phyloP scores from a whole-genome alignment of 164 flowering plant genomes.

The Platanus orientalis region DNA sequence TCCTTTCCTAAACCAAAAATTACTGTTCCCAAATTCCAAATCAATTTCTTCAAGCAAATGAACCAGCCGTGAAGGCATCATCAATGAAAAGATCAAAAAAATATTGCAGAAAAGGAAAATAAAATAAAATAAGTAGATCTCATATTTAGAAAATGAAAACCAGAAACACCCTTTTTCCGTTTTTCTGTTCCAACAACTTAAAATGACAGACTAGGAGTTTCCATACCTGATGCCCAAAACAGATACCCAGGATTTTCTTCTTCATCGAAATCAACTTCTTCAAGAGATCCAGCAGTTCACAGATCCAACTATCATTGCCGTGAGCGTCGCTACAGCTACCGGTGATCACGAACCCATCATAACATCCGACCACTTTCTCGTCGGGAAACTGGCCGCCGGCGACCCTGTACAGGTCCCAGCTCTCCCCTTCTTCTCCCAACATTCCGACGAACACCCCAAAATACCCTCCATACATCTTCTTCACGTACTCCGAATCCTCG shows the following conservation, averaged over 20 bases:
- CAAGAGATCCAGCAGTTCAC: conserved; percentile 39
- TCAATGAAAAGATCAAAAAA: too few species aligned
- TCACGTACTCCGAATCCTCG: conserved; percentile 78
- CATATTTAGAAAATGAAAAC: too few species aligned
- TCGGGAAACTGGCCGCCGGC: conserved; percentile 59
- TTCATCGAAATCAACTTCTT: conserved; percentile 46
- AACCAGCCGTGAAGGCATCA: too few species aligned
- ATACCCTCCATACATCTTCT: conserved; percentile 76
- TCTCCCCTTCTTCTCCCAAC: conserved; percentile 76
- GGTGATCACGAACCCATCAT: conserved; percentile 79
- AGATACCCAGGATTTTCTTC: conserved; percentile 59
- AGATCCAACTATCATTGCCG: conserved; percentile 71
- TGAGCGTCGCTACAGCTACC: conserved; percentile 88
- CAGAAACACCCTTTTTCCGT: too few species aligned
- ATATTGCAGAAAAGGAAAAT: too few species aligned
- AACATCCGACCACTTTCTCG: conserved; percentile 44
- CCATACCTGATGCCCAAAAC: conserved; percentile 74
- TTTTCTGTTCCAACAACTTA: too few species aligned
- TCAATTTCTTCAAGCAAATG: too few species aligned
- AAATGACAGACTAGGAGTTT: too few species aligned
- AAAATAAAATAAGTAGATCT: too few species aligned
- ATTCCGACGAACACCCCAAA: conserved; percentile 57
- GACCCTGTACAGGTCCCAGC: conserved; percentile 61
- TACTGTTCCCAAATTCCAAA: too few species aligned
- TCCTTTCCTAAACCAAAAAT: too few species aligned